Evolutionary conservation across 2,329 filamentous ascomycete species (phyloP).

Genomic region (Cercospora canescens): DNA sequence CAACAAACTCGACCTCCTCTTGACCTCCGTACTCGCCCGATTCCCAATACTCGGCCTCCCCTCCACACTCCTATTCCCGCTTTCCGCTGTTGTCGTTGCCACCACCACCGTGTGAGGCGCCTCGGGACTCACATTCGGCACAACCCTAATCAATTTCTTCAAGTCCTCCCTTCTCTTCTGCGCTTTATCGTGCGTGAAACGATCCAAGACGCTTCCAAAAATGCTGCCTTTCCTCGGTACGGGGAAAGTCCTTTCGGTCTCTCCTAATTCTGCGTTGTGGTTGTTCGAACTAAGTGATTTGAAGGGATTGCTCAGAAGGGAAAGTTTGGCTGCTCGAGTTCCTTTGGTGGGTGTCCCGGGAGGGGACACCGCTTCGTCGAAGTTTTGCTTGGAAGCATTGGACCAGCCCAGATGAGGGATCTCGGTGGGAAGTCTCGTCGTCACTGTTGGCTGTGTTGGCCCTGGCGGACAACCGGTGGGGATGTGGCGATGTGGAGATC

Average conservation of each 20-base stretch:
- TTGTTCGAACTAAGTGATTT: neutral
- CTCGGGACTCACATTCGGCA: constrained; percentile 16
- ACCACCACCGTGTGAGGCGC: neutral
- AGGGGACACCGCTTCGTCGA: constrained; percentile 25
- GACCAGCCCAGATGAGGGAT: constrained; percentile 29
- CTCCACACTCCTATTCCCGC: constrained; percentile 4
- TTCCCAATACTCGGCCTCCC: neutral
- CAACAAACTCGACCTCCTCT: neutral
- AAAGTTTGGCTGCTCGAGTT: neutral
- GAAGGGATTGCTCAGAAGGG: neutral
- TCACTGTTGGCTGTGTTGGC: constrained; percentile 9
- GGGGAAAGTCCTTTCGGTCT: neutral
- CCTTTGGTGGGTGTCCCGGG: neutral
- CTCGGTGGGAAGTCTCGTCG: neutral
- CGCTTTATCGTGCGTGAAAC: constrained; percentile 26
- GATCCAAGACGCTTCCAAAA: constrained; percentile 23
- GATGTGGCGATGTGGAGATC: constrained; percentile 21
- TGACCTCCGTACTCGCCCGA: neutral
- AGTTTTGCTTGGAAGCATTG: constrained; percentile 22
- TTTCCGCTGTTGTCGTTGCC: neutral
- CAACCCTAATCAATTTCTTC: constrained; percentile 35
- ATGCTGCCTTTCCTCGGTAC: constrained; percentile 15
- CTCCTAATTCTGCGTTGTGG: neutral
- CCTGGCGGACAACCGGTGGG: neutral
- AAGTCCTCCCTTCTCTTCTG: constrained; percentile 35